phyloP scores from a whole-genome alignment of 495 filamentous ascomycete genomes.

The Pseudomonodictys pantanalensis region DNA sequence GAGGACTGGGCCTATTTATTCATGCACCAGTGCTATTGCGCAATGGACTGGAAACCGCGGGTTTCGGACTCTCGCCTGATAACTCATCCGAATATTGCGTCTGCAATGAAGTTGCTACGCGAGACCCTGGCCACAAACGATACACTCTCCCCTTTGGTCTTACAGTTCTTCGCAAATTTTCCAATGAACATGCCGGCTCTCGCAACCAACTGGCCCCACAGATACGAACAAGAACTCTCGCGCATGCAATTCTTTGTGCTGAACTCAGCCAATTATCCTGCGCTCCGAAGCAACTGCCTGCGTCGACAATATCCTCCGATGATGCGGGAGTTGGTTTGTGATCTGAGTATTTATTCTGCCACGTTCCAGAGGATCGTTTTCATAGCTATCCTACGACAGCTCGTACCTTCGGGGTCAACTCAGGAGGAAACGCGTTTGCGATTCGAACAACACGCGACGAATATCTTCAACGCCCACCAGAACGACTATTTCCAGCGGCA shows the following conservation, averaged over 20 bases:
- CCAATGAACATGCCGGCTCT: slow-evolving; percentile 17
- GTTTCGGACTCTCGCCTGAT: background rate
- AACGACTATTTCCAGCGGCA: background rate
- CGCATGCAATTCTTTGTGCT: slow-evolving; percentile 9
- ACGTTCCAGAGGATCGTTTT: slow-evolving; percentile 31
- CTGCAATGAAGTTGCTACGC: background rate
- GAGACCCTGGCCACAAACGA: slow-evolving; percentile 24
- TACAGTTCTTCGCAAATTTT: slow-evolving; percentile 32
- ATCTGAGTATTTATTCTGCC: slow-evolving; percentile 18
- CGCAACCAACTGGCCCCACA: slow-evolving; percentile 7
- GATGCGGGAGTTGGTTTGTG: slow-evolving; percentile 18
- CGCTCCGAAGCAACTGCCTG: background rate
- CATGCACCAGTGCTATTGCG: slow-evolving; percentile 29
- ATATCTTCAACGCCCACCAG: background rate
- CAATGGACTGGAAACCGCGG: background rate
- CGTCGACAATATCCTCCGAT: slow-evolving; percentile 19
- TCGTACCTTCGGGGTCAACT: slow-evolving; percentile 5
- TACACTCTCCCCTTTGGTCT: slow-evolving; percentile 6
- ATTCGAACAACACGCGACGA: background rate
- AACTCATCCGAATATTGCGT: slow-evolving; percentile 7
- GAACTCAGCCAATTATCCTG: background rate
- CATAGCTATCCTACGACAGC: slow-evolving; percentile 17
- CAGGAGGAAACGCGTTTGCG: background rate
- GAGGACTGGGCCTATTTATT: slow-evolving; percentile 23
- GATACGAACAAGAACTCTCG: slow-evolving; percentile 7